Evolutionary conservation across 495 filamentous ascomycete species (phyloP).

Genomic region (Neurospora sp.): DNA sequence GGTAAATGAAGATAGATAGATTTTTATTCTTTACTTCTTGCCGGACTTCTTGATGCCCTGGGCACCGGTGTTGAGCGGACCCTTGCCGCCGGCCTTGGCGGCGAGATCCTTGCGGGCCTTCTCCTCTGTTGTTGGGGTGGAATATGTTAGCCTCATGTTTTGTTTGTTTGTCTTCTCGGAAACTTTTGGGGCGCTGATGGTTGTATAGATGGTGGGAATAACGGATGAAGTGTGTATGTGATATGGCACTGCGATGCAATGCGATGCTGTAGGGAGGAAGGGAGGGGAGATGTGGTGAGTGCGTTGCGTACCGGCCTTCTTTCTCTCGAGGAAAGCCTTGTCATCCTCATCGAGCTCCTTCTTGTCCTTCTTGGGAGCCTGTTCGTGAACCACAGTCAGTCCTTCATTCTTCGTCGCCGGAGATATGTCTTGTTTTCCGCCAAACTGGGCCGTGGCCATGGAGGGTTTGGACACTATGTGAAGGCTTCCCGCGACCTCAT

Average conservation of each 20-base stretch:
- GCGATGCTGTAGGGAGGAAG: not conserved
- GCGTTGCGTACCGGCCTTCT: conserved; percentile 52
- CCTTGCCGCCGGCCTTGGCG: conserved; percentile 51
- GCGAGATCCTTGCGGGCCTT: conserved; percentile 68
- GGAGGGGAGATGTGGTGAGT: not conserved
- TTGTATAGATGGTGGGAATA: no score
- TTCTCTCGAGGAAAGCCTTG: conserved; percentile 62
- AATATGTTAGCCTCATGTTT: conserved; percentile 3
- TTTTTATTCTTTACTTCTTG: conserved; percentile 54
- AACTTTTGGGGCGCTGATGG: no score
- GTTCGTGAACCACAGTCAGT: not conserved
- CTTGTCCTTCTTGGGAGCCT: conserved; percentile 60
- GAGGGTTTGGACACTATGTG: not conserved
- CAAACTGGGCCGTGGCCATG: not conserved
- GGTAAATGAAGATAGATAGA: not conserved
- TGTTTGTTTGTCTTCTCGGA: no score
- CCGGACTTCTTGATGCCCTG: conserved; percentile 89
- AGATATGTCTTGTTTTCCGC: not conserved
- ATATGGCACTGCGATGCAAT: not conserved
- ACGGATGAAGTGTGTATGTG: no score
- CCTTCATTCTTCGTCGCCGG: not conserved
- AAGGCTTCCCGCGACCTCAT: not conserved
- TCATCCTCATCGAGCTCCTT: conserved; percentile 73
- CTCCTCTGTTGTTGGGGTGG: conserved; percentile 43
- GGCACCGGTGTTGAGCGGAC: conserved; percentile 54